Evolutionary conservation across 2,329 filamentous ascomycete species (phyloP).

Genomic region (Aspergillus ochraceoroseus): DNA sequence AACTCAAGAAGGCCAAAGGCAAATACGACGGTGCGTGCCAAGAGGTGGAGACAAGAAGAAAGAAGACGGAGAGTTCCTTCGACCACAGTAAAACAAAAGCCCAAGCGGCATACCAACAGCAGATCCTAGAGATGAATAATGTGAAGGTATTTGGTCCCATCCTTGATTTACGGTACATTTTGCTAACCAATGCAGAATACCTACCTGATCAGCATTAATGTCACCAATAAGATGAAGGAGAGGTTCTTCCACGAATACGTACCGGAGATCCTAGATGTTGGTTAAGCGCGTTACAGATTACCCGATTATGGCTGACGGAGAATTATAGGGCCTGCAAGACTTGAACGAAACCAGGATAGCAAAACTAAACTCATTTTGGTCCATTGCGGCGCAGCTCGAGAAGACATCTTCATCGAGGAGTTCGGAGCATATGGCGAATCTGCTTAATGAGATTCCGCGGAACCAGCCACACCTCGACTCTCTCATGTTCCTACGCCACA

Average conservation of each 20-base stretch:
- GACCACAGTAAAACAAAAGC: slow-evolving; percentile 82
- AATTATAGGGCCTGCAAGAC: slow-evolving; percentile 66
- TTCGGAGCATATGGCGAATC: slow-evolving; percentile 64
- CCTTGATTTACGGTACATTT: neutral
- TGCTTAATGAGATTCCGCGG: slow-evolving; percentile 74
- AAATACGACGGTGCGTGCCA: slow-evolving; percentile 93
- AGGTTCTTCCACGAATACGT: slow-evolving; percentile 97
- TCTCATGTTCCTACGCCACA: slow-evolving; percentile 97
- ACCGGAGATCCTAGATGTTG: slow-evolving; percentile 83
- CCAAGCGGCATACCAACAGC: slow-evolving; percentile 84
- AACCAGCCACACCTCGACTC: slow-evolving; percentile 88
- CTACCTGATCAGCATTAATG: slow-evolving; percentile 93
- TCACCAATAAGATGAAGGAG: slow-evolving; percentile 96
- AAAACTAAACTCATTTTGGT: slow-evolving; percentile 83
- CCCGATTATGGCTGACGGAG: slow-evolving; percentile 7
- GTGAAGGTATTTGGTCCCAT: slow-evolving; percentile 54
- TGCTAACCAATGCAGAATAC: slow-evolving; percentile 60
- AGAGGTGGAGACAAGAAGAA: slow-evolving; percentile 88
- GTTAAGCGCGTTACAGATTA: slow-evolving; percentile 17
- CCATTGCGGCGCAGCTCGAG: slow-evolving; percentile 72
- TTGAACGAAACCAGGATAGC: slow-evolving; percentile 81
- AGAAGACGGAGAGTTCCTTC: slow-evolving; percentile 91
- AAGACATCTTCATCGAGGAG: slow-evolving; percentile 71
- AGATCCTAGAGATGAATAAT: slow-evolving; percentile 93
- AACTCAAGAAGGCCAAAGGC: slow-evolving; percentile 82